Evolutionary conservation across 768 basidiomycete genomes (phyloP).

Genomic region (Strobilomyces dryophilus): DNA sequence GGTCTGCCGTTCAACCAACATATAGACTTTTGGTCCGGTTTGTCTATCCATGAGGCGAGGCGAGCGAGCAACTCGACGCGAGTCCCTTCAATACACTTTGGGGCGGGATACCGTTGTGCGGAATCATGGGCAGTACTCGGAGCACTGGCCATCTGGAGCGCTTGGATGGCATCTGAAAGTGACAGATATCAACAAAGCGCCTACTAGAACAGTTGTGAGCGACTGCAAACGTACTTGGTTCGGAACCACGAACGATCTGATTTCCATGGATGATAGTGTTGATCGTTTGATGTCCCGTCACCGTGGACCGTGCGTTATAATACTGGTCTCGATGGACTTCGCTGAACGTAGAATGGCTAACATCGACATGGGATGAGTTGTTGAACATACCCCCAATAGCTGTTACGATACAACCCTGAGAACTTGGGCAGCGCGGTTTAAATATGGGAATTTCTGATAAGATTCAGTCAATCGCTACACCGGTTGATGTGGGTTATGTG

Average conservation of each 20-base stretch:
- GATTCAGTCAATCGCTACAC: no score
- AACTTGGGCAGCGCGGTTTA: no score
- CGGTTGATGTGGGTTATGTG: no score
- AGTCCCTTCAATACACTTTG: constrained; percentile 22
- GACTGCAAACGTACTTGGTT: neutral
- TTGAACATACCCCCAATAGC: constrained; percentile 5
- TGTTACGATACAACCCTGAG: no score
- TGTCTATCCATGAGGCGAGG: constrained; percentile 14
- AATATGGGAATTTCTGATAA: no score
- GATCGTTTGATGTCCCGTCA: constrained; percentile 18
- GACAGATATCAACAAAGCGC: neutral
- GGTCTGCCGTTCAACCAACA: constrained; percentile 27
- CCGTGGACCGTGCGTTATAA: constrained; percentile 3
- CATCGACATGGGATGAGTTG: constrained; percentile 11
- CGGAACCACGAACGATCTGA: constrained; percentile 14
- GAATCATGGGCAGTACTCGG: constrained; percentile 20
- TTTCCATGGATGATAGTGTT: constrained; percentile 17
- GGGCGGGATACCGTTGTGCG: constrained; percentile 15
- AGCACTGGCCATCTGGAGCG: constrained; percentile 14
- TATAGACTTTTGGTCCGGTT: constrained; percentile 2
- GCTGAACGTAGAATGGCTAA: constrained; percentile 14
- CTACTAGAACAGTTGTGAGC: no score
- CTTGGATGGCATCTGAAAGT: constrained; percentile 10
- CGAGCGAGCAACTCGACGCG: constrained; percentile 17
- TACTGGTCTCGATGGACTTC: constrained; percentile 17